Conservation (phyloP, 2,329 filamentous ascomycete genomes). For the Diaporthe capsici region DNA sequence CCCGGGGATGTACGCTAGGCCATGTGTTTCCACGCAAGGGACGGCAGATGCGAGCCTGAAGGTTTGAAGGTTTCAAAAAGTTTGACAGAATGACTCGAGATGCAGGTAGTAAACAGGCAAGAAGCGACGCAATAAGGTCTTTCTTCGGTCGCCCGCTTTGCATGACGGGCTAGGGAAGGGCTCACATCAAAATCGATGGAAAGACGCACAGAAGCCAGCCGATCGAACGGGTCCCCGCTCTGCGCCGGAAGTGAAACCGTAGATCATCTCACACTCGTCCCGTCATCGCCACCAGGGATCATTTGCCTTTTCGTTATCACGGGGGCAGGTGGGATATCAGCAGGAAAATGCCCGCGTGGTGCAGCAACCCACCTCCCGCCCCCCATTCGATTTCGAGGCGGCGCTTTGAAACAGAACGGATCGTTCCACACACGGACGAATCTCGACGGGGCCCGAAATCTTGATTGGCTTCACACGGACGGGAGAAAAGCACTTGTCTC, state of each 20-base stretch:
- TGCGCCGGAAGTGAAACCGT: slow-evolving; percentile 37
- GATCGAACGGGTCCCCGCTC: slow-evolving; percentile 35
- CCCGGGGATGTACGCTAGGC: background rate
- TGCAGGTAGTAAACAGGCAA: background rate
- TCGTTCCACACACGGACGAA: slow-evolving; percentile 23
- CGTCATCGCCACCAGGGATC: slow-evolving; percentile 24
- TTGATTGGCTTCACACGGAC: slow-evolving; percentile 23
- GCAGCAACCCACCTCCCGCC: background rate
- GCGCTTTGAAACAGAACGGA: slow-evolving; percentile 31
- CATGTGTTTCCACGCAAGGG: background rate
- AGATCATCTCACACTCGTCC: slow-evolving; percentile 38
- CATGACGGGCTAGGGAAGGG: slow-evolving; percentile 2
- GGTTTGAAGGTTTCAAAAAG: slow-evolving; percentile 3
- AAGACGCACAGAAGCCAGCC: slow-evolving; percentile 34
- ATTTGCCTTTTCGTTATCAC: slow-evolving; percentile 10
- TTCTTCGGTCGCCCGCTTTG: background rate
- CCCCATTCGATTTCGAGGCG: slow-evolving; percentile 6
- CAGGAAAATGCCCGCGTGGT: slow-evolving; percentile 21
- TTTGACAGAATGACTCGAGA: slow-evolving; percentile 11
- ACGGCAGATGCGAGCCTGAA: background rate
- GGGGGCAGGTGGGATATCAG: slow-evolving; percentile 6
- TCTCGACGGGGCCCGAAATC: slow-evolving; percentile 8
- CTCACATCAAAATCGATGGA: slow-evolving; percentile 23
- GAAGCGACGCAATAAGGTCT: background rate
- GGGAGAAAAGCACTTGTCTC: slow-evolving; percentile 13